Evolutionary conservation across 768 basidiomycete species (phyloP).

Genomic region (Suillus lakei): DNA sequence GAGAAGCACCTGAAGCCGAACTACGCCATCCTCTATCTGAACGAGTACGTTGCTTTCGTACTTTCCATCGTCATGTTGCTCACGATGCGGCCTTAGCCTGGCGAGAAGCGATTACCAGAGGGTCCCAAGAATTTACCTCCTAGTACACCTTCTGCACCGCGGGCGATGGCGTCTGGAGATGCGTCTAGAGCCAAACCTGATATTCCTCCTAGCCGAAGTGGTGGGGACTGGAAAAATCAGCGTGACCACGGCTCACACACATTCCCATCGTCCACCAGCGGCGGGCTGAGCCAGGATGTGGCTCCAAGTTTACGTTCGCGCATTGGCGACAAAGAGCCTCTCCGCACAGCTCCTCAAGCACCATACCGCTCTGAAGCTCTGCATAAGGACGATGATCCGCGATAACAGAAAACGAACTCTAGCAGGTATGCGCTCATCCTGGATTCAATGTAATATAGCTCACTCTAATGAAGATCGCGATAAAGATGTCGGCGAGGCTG

Average conservation of each 20-base stretch:
- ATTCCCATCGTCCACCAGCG: conserved; percentile 24
- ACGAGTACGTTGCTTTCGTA: conserved; percentile 51
- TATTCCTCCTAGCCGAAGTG: conserved; percentile 38
- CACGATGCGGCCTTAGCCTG: conserved; percentile 37
- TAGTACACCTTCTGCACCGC: conserved; percentile 69
- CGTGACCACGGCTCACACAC: conserved; percentile 36
- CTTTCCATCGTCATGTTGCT: conserved; percentile 10
- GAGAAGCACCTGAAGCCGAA: conserved; percentile 59
- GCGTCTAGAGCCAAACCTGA: conserved; percentile 49
- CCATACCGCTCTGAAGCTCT: conserved; percentile 50
- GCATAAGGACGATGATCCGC: conserved; percentile 65
- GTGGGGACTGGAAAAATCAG: conserved; percentile 56
- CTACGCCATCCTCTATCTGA: conserved; percentile 53
- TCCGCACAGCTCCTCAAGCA: conserved; percentile 44
- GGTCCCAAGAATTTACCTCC: conserved; percentile 59
- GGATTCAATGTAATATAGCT: conserved; percentile 14
- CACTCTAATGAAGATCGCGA: conserved; percentile 58
- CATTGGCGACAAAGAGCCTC: conserved; percentile 63
- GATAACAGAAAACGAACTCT: conserved; percentile 71
- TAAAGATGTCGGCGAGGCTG: conserved; percentile 51
- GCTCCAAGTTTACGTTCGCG: conserved; percentile 55
- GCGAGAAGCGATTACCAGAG: conserved; percentile 62
- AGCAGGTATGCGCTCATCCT: conserved; percentile 55
- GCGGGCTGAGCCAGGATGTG: conserved; percentile 25
- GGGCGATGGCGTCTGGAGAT: conserved; percentile 66